A percentile compares a stretch with the other conserved stretches of the same genome.
Conservation (phyloP, 257 asterid species). For the Forsythia viridissima region DNA sequence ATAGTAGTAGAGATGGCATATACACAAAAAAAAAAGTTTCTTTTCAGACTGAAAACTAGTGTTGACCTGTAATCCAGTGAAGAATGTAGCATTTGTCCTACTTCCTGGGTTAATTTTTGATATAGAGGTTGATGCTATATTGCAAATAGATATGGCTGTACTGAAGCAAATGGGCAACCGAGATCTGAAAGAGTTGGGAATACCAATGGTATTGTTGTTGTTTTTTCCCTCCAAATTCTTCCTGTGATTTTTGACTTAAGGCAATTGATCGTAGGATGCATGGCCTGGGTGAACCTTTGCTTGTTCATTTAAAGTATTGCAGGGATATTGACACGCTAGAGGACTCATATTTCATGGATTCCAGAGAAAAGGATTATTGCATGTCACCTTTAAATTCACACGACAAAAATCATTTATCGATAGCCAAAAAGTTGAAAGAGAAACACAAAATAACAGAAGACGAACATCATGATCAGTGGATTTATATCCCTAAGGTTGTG, state of each 20-base stretch:
- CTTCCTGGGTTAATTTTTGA: neutral
- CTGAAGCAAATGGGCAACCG: constrained; percentile 73
- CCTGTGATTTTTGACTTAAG: neutral
- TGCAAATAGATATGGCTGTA: constrained; percentile 33
- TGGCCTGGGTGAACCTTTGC: neutral
- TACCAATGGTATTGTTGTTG: constrained; percentile 61
- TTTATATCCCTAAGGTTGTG: too few species aligned
- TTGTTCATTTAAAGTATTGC: too few species aligned
- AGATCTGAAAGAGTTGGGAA: constrained; percentile 75
- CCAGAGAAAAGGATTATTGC: too few species aligned
- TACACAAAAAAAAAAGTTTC: too few species aligned
- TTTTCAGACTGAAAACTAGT: neutral
- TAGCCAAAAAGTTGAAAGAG: too few species aligned
- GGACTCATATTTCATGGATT: too few species aligned
- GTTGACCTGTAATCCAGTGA: neutral
- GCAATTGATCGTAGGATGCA: neutral
- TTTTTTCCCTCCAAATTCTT: neutral
- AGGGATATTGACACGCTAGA: neutral
- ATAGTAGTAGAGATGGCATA: too few species aligned
- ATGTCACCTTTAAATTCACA: too few species aligned
- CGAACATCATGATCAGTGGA: too few species aligned
- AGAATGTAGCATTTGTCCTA: neutral
- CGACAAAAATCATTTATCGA: too few species aligned
- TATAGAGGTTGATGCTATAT: constrained; percentile 7
- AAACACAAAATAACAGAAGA: too few species aligned